Evolutionary conservation across 2,329 filamentous ascomycete genomes (phyloP).

Genomic region (Stachybotrys echinatus): DNA sequence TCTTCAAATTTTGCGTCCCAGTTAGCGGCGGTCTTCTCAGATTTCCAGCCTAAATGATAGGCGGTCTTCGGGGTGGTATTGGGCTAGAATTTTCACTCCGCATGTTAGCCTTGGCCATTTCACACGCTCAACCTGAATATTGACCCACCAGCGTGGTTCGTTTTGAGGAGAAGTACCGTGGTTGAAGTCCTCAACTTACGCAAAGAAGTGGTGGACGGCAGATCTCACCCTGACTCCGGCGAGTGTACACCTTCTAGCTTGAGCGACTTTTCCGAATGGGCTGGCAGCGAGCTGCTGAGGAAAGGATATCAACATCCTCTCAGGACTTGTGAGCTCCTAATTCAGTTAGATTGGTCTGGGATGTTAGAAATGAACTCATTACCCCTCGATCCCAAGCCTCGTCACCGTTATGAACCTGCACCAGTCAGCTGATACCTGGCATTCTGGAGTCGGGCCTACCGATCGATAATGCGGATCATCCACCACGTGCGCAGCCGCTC

Average conservation of each 20-base stretch:
- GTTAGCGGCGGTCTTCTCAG: not conserved
- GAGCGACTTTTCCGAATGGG: constrained; percentile 23
- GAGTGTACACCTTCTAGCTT: too few species aligned
- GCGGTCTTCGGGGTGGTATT: not conserved
- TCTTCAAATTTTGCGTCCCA: not conserved
- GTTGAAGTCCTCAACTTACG: too few species aligned
- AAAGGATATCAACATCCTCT: constrained; percentile 7
- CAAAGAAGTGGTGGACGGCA: too few species aligned
- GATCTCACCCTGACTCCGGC: too few species aligned
- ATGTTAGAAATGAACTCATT: not conserved
- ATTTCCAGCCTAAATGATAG: not conserved
- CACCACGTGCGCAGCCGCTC: constrained; percentile 27
- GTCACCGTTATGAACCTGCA: constrained; percentile 17
- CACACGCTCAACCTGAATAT: not conserved
- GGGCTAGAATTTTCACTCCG: not conserved
- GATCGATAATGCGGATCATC: constrained; percentile 24
- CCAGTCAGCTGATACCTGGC: not conserved
- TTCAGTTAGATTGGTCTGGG: not conserved
- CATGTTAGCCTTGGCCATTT: not conserved
- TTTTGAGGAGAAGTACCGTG: not conserved
- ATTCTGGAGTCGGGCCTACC: constrained; percentile 10
- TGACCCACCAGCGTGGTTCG: not conserved
- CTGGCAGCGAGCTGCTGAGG: constrained; percentile 18
- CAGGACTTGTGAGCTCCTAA: not conserved
- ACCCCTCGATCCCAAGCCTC: constrained; percentile 15